Conservation (phyloP, 352 stramenopile genomes). For the Achlya hypogyna region DNA sequence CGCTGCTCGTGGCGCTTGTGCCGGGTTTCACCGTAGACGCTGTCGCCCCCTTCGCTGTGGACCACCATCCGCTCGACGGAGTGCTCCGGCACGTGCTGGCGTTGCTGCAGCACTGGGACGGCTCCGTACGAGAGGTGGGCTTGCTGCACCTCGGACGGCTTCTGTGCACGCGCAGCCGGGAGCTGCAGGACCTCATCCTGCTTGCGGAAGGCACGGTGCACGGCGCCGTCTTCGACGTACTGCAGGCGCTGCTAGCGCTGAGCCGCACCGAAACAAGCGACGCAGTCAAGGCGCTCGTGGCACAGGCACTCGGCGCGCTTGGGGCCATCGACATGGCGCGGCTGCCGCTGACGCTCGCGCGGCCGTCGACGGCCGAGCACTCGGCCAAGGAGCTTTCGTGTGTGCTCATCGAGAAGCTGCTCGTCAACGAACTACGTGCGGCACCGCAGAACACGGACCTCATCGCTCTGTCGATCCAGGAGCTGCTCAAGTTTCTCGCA, state of each 20-base stretch:
- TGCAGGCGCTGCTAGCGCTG: slow-evolving; percentile 61
- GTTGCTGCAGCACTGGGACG: slow-evolving; percentile 74
- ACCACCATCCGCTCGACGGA: slow-evolving; percentile 4
- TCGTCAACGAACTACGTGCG: slow-evolving; percentile 77
- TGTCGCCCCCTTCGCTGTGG: background rate
- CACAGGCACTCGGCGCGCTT: slow-evolving; percentile 62
- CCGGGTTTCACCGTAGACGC: background rate
- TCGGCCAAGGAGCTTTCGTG: slow-evolving; percentile 74
- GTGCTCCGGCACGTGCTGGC: slow-evolving; percentile 46
- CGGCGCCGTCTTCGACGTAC: slow-evolving; percentile 37
- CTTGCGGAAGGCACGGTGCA: slow-evolving; percentile 64
- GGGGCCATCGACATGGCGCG: slow-evolving; percentile 71
- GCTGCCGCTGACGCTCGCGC: slow-evolving; percentile 49
- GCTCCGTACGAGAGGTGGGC: slow-evolving; percentile 65
- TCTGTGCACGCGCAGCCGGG: slow-evolving; percentile 45
- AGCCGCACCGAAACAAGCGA: slow-evolving; percentile 53
- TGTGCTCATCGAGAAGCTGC: slow-evolving; percentile 68
- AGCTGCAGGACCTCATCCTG: slow-evolving; percentile 59
- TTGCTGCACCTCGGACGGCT: slow-evolving; percentile 57
- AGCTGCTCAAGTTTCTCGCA: slow-evolving; percentile 72
- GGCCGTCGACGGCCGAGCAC: slow-evolving; percentile 34
- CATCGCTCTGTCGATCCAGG: slow-evolving; percentile 77
- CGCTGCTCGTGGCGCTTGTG: background rate
- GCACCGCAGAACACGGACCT: slow-evolving; percentile 75
- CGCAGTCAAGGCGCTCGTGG: slow-evolving; percentile 56